Conservation (phyloP, 2,329 filamentous ascomycete genomes). For the Scedosporium minutisporum region DNA sequence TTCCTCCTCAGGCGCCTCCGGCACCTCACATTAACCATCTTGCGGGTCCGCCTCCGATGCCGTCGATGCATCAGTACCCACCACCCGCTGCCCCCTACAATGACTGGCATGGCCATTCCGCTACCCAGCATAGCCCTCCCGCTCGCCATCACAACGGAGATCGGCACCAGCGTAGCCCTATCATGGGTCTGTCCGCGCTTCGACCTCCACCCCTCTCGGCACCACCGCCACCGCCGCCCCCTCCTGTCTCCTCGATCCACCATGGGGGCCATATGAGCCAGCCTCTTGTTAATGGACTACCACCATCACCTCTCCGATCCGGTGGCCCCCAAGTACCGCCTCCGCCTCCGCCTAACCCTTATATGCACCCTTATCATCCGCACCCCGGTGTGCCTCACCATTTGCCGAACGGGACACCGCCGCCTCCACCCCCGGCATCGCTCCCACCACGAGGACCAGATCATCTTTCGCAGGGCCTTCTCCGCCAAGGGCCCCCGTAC, state of each 20-base stretch:
- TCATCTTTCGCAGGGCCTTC: constrained; percentile 26
- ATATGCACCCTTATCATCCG: constrained; percentile 5
- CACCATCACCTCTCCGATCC: constrained; percentile 15
- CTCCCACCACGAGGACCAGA: constrained; percentile 29
- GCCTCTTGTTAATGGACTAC: constrained; percentile 25
- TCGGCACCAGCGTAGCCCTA: constrained; percentile 20
- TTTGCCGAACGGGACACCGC: constrained; percentile 29
- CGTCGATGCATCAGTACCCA: constrained; percentile 17
- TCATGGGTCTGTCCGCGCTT: constrained; percentile 32
- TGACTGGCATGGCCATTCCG: constrained; percentile 8
- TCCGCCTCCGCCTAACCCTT: background rate
- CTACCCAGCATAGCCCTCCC: constrained; percentile 34
- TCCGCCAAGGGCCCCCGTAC: constrained; percentile 31
- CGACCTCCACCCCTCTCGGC: constrained; percentile 38
- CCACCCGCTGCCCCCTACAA: constrained; percentile 14
- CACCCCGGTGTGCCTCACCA: constrained; percentile 7
- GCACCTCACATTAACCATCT: constrained; percentile 1
- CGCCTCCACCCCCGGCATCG: constrained; percentile 18
- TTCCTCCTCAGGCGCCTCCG: background rate
- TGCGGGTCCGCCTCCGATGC: constrained; percentile 11
- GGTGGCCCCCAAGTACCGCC: background rate
- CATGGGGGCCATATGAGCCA: constrained; percentile 31
- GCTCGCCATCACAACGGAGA: constrained; percentile 42
- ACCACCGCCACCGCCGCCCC: constrained; percentile 29
- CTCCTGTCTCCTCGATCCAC: constrained; percentile 27